These are phyloP conservation scores for Clitoria ternatea DNA, from an alignment of 306 rosid species.

Conservation along the genomic window DNA sequence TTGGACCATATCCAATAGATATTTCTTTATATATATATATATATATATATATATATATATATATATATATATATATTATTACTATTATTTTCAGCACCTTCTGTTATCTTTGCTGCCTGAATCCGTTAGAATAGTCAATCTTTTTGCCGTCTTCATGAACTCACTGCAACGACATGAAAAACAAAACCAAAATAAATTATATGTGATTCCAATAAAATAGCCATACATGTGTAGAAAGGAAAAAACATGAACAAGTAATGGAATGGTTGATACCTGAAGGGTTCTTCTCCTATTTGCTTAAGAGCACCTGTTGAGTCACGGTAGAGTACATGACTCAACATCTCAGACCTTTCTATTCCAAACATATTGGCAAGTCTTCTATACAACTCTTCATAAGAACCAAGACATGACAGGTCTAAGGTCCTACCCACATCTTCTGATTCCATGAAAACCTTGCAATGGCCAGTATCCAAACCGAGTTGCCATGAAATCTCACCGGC, in stretches of 20 bases:
- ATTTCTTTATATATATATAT: not conserved
- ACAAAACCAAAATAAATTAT: not conserved
- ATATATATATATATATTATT: too few relatives aligned
- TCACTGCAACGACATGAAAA: constrained; percentile 51
- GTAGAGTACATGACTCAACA: constrained; percentile 74
- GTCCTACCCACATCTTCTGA: constrained; percentile 93
- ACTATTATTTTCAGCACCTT: constrained; percentile 46
- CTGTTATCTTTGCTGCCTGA: constrained; percentile 47
- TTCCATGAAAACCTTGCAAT: constrained; percentile 92
- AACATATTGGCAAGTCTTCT: constrained; percentile 75
- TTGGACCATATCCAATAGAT: not conserved
- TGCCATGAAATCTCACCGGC: constrained; percentile 54
- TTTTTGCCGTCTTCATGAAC: constrained; percentile 72
- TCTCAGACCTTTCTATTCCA: constrained; percentile 66
- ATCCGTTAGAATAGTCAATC: constrained; percentile 65
- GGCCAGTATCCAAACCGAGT: constrained; percentile 63
- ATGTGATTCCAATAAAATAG: not conserved
- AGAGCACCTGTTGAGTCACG: constrained; percentile 67
- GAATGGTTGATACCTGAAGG: constrained; percentile 56
- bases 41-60: too few relatives aligned
- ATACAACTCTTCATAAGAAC: constrained; percentile 82
- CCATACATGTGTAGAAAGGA: not conserved
- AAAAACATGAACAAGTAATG: not conserved
- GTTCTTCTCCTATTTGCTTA: constrained; percentile 81
- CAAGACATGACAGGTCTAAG: constrained; percentile 57